phyloP scores from a whole-genome alignment of 2,329 filamentous ascomycete genomes.

The Zasmidium cellare region DNA sequence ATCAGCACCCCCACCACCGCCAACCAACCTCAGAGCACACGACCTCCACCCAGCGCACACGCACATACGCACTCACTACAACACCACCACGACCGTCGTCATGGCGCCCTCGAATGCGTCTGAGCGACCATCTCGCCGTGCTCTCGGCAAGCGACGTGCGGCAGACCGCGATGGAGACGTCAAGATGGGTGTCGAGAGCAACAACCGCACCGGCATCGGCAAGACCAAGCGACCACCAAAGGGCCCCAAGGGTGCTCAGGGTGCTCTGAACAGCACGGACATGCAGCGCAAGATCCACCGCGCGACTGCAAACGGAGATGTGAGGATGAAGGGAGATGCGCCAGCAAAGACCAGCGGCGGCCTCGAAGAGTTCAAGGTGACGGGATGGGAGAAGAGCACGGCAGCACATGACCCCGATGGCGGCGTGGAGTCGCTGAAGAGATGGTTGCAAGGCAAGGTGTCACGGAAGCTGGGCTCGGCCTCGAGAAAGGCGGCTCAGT shows the following conservation, averaged over 20 bases:
- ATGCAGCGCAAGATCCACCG: constrained; percentile 31
- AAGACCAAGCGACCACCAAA: constrained; percentile 24
- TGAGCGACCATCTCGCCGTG: too few species aligned
- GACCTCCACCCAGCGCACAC: too few species aligned
- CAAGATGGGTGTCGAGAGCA: constrained; percentile 54
- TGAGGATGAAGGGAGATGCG: constrained; percentile 26
- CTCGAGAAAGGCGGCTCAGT: constrained; percentile 29
- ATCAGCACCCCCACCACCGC: too few species aligned
- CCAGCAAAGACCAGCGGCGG: constrained; percentile 18
- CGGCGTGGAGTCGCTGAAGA: constrained; percentile 38
- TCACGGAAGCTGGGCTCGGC: constrained; percentile 31
- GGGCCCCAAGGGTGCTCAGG: constrained; percentile 15
- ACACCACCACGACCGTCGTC: too few species aligned
- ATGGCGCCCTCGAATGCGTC: too few species aligned
- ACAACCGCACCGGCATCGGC: constrained; percentile 35
- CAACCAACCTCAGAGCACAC: too few species aligned
- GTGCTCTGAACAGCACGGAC: constrained; percentile 21
- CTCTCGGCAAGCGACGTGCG: too few species aligned
- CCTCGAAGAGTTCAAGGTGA: constrained; percentile 39
- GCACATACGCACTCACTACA: too few species aligned
- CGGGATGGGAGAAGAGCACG: constrained; percentile 43
- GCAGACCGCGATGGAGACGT: constrained; percentile 56
- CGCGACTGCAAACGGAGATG: constrained; percentile 23
- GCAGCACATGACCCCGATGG: constrained; percentile 35
- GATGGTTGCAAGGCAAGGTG: constrained; percentile 43